Evolutionary conservation across 805 yeast genomes (phyloP).

Genomic region (Candida succiphila): DNA sequence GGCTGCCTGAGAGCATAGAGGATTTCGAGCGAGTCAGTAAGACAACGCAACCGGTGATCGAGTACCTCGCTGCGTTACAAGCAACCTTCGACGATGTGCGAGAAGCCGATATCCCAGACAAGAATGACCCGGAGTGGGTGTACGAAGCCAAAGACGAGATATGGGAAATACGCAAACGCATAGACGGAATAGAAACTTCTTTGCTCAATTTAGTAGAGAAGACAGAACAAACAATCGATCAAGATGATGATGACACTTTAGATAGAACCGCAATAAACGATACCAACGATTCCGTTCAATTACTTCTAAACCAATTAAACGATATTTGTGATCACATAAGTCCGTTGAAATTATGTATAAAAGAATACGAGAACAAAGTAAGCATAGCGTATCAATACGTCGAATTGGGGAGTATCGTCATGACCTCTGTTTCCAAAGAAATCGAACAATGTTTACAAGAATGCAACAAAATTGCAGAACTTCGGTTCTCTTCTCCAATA

Average conservation of each 20-base stretch:
- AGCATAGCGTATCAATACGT: conserved; percentile 32
- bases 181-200: conserved; percentile 24
- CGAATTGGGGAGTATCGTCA: conserved; percentile 30
- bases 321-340: conserved; percentile 20
- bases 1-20: too few relatives aligned
- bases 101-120: conserved; percentile 3
- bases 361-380: conserved; percentile 21
- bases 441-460: conserved; percentile 25
- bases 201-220: conserved; percentile 24
- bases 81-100: conserved; percentile 3
- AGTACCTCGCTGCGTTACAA: neutral
- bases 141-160: conserved; percentile 23
- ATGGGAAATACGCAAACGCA: conserved; percentile 18
- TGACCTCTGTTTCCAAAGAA: conserved; percentile 31
- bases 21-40: too few relatives aligned
- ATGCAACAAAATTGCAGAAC: conserved; percentile 27
- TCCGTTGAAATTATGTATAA: conserved; percentile 17
- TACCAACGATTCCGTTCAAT: too few relatives aligned
- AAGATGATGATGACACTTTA: conserved; percentile 2
- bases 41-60: too few relatives aligned
- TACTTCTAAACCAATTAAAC: conserved; percentile 22
- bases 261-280: conserved; percentile 3
- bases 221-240: conserved; percentile 19
- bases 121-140: conserved; percentile 18
- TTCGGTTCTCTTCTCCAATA: conserved; percentile 28